A percentile compares a stretch with the other conserved stretches of the same genome.
These are phyloP conservation scores for Dionaea muscipula DNA, from an alignment of 179 eudicot species.

Conservation along the genomic window DNA sequence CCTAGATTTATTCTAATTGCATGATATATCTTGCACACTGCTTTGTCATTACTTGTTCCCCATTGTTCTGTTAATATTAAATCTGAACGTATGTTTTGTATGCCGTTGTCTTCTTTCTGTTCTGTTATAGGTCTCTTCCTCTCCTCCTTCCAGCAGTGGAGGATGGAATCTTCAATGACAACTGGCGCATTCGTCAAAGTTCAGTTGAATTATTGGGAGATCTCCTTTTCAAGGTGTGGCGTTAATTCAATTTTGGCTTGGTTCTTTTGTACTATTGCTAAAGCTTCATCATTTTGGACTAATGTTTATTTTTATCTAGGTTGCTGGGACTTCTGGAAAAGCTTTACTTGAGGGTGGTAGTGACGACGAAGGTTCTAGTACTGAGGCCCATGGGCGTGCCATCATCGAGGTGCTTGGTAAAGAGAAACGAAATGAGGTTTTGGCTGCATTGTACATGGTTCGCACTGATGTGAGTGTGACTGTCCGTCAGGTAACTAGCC, in stretches of 20 bases:
- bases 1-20: neutral
- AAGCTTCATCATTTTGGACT: neutral
- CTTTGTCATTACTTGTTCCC: no score
- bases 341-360: conserved; percentile 99
- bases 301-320: conserved; percentile 28
- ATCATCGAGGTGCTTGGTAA: conserved; percentile 91
- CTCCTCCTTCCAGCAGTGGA: conserved; percentile 97
- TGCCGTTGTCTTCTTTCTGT: neutral
- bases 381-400: conserved; percentile 99
- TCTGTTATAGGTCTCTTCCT: conserved; percentile 62
- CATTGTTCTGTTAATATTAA: neutral
- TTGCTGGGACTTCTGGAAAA: conserved; percentile 99
- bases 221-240: conserved; percentile 76
- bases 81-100: neutral
- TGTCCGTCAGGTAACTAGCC: conserved; percentile 74
- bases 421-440: conserved; percentile 90
- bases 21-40: no score
- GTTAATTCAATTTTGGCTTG: conserved; percentile 2
- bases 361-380: conserved; percentile 99
- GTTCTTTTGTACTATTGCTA: neutral
- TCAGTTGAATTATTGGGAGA: conserved; percentile 94
- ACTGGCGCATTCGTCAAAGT: conserved; percentile 95
- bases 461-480: conserved; percentile 90
- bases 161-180: conserved; percentile 96
- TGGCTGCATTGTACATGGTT: conserved; percentile 96